These are phyloP conservation scores for Volvariella volvacea DNA, from an alignment of 1,284 basidiomycete species.

Conservation along the genomic window DNA sequence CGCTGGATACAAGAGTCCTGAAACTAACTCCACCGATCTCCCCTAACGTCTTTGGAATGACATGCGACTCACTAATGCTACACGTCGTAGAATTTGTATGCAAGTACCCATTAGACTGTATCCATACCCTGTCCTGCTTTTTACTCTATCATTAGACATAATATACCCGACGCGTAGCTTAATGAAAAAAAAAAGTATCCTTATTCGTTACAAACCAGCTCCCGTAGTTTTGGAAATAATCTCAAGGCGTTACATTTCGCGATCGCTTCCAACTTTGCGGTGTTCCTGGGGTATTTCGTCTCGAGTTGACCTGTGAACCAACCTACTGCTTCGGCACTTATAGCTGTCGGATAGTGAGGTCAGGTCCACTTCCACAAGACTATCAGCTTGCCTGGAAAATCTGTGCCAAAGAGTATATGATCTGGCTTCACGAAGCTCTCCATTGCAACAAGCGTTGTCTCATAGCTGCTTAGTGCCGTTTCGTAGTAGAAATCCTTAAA, in stretches of 20 bases:
- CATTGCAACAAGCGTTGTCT: conserved; percentile 41
- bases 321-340: conserved; percentile 40
- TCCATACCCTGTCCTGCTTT: no score
- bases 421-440: conserved; percentile 40
- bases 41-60: no score
- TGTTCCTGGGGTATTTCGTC: conserved; percentile 33
- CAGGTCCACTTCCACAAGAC: not conserved
- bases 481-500: conserved; percentile 68
- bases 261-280: conserved; percentile 29
- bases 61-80: no score
- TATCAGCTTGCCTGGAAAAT: conserved; percentile 56
- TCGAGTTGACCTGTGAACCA: conserved; percentile 56
- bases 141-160: no score
- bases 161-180: no score
- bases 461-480: conserved; percentile 54
- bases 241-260: conserved; percentile 39
- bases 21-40: no score
- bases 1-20: conserved; percentile 36
- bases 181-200: no score
- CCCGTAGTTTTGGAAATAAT: conserved; percentile 36
- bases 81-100: no score
- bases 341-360: conserved; percentile 33
- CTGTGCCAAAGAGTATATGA: conserved; percentile 60
- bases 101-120: no score
- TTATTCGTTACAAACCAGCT: not conserved